Base-by-base conservation (phyloP, 208 protist genomes). In the Tritrichomonas musculus region DNA sequence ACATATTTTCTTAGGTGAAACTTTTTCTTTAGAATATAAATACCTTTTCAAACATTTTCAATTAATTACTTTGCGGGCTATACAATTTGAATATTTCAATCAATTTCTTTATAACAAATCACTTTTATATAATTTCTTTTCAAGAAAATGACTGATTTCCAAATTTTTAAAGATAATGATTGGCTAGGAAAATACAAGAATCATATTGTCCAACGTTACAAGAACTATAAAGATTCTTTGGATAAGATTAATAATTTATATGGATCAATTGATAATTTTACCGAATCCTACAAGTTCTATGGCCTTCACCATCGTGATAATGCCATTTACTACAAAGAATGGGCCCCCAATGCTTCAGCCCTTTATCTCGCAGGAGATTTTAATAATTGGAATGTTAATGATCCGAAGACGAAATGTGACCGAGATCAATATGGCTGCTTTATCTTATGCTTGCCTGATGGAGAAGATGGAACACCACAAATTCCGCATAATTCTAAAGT, bases 311-410 rank as follows among this genome's bases (percentile, higher is more conserved):
- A 69, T 41, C 5, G 8, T 1, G 39, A 17, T 4, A 30, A 36
- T 13, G 82, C 84, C 66, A 50, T 82, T n/a, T 4, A 20, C 22
- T 94, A 77, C 49, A 49, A 77, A 4, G 93, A 94, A 66, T 94
- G 93, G 93, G 93, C 93, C 33, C 93, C 93, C 33, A 50, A 77
- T 25, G 93, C 93, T 25, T 2, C 39, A 13, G 82, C 41, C 1
- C 47, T 72, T 17, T 64, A 66, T 8, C 88, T 94, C 22, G 41
- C 77, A 2, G 93, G 93, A 22, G 93, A 94, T 36, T 94, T 94
- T 47, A 94, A 94, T 49, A 55, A 57, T 17, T 94, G 93, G 93
- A 80, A 93, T 65, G 1, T 25, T n/a, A 60, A 53, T 36, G 92
- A 93, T 80, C 44, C 8, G 65, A 49, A 57, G 25, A 65, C 65